These are phyloP conservation scores for Geopyxis carbonaria DNA, from an alignment of 495 filamentous ascomycete species.

Conservation along the genomic window DNA sequence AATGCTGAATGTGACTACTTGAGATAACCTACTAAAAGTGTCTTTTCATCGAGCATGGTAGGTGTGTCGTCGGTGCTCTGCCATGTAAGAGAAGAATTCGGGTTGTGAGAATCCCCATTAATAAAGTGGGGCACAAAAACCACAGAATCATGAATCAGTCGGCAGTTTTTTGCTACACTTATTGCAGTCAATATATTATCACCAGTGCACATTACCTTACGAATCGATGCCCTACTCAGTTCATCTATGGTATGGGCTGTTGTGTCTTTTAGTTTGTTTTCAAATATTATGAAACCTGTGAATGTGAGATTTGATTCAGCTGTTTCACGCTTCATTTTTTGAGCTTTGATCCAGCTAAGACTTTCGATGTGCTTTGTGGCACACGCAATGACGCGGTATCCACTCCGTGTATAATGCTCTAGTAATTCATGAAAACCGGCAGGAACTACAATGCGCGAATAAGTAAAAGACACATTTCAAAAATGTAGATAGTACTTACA, in stretches of 20 bases:
- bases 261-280: conserved; percentile 88
- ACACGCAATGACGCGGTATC: conserved; percentile 94
- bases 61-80: conserved; percentile 77
- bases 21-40: conserved; percentile 35
- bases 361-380: conserved; percentile 75
- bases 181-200: conserved; percentile 97
- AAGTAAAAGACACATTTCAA: neutral
- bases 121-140: conserved; percentile 85
- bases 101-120: conserved; percentile 51
- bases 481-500: conserved; percentile 36
- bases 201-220: conserved; percentile 91
- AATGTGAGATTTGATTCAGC: conserved; percentile 73
- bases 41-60: conserved; percentile 57
- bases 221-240: conserved; percentile 68
- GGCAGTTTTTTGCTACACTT: conserved; percentile 86
- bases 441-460: conserved; percentile 43
- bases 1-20: too few relatives aligned
- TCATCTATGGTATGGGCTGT: conserved; percentile 65
- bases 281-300: conserved; percentile 91
- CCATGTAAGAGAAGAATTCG: conserved; percentile 60
- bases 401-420: conserved; percentile 78
- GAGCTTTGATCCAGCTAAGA: conserved; percentile 79
- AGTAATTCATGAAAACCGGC: conserved; percentile 76
- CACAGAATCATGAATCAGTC: conserved; percentile 63
- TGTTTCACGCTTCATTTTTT: conserved; percentile 75